Evolutionary conservation across 108 stramenopile genomes (phyloP).

Genomic region (Conticribra guillardii): DNA sequence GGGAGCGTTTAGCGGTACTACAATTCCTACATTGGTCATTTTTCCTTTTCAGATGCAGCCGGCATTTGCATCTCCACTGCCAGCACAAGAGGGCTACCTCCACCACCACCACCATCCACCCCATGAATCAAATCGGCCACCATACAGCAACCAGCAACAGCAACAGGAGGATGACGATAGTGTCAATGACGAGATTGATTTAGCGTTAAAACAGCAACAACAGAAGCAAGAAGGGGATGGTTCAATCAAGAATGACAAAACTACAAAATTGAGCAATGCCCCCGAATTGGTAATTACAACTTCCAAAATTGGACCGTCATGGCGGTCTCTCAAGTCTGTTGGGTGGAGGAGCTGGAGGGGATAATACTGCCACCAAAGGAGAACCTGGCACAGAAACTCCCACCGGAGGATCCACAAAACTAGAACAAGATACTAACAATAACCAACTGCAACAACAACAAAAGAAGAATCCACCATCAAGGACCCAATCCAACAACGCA

Average conservation of each 20-base stretch:
- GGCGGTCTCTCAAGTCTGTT: slow-evolving; percentile 51
- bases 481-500: slow-evolving; percentile 86
- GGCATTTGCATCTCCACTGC: too few species aligned
- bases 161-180: background rate
- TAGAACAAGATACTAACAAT: too few species aligned
- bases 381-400: slow-evolving; percentile 18
- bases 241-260: slow-evolving; percentile 45
- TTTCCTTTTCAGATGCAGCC: too few species aligned
- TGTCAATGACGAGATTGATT: too few species aligned
- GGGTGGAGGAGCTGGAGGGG: slow-evolving; percentile 62
- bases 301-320: slow-evolving; percentile 76
- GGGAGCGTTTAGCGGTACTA: too few species aligned
- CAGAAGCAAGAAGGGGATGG: slow-evolving; percentile 5
- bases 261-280: too few species aligned
- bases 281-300: slow-evolving; percentile 75
- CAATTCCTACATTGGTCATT: too few species aligned
- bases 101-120: too few species aligned
- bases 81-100: too few species aligned
- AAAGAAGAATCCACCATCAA: slow-evolving; percentile 72
- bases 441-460: too few species aligned
- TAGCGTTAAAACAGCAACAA: slow-evolving; percentile 33
- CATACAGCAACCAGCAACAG: too few species aligned
- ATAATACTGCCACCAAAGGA: slow-evolving; percentile 5
- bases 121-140: slow-evolving; percentile 30
- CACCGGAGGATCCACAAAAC: slow-evolving; percentile 18